phyloP scores from a whole-genome alignment of 352 stramenopile species.

The Globisporangium carolinianum region DNA sequence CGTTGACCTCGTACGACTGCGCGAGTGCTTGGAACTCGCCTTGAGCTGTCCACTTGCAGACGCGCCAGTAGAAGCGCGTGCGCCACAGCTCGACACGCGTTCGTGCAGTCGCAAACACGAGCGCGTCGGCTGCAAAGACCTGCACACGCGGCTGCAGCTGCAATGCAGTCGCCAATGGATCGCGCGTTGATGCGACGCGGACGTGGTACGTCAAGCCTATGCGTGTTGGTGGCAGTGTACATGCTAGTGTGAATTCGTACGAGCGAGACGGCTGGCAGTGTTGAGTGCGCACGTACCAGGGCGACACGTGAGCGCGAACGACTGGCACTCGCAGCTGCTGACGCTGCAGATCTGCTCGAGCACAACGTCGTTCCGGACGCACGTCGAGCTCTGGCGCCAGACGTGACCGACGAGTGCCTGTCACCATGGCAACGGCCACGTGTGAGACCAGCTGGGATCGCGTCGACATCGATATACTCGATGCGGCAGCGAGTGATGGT shows the following conservation, averaged over 20 bases:
- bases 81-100: slow-evolving; percentile 17
- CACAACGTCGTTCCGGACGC: slow-evolving; percentile 15
- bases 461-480: neutral
- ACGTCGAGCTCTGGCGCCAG: slow-evolving; percentile 11
- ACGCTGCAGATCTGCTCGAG: slow-evolving; percentile 22
- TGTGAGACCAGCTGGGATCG: too few species aligned
- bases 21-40: slow-evolving; percentile 19
- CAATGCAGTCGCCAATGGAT: slow-evolving; percentile 12
- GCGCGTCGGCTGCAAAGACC: slow-evolving; percentile 37
- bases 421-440: neutral
- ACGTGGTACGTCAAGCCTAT: slow-evolving; percentile 28
- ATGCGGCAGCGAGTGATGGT: neutral
- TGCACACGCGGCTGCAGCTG: slow-evolving; percentile 32
- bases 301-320: slow-evolving; percentile 21
- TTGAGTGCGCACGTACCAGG: slow-evolving; percentile 9
- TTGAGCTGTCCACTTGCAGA: slow-evolving; percentile 36
- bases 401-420: slow-evolving; percentile 11
- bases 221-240: neutral
- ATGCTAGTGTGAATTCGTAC: neutral
- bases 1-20: too few species aligned
- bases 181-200: slow-evolving; percentile 25
- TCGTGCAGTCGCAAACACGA: slow-evolving; percentile 30
- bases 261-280: neutral
- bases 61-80: slow-evolving; percentile 40
- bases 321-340: slow-evolving; percentile 33